Evolutionary conservation across 768 basidiomycete species (phyloP).

Genomic region (Chalciporus chontae): DNA sequence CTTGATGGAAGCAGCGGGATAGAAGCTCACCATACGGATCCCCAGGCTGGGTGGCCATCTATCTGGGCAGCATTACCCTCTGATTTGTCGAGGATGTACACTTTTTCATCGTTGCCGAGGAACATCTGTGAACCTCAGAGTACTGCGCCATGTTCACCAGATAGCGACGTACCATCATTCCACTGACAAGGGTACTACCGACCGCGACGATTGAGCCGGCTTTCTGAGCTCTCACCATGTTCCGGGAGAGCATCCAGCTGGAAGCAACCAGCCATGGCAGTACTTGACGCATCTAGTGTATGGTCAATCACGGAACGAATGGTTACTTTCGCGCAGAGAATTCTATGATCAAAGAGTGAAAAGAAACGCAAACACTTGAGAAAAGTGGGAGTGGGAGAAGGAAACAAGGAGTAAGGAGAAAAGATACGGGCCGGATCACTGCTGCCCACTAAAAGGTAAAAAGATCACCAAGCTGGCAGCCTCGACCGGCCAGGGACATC

Average conservation of each 20-base stretch:
- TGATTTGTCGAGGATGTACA: constrained; percentile 89
- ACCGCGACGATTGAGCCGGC: constrained; percentile 19
- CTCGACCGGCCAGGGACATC: no score
- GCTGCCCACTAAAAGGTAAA: no score
- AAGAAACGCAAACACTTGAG: no score
- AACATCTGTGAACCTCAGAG: constrained; percentile 52
- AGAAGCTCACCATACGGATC: constrained; percentile 50
- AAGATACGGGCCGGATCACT: no score
- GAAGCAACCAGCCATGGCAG: constrained; percentile 9
- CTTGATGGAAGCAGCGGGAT: neutral
- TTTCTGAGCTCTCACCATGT: constrained; percentile 8
- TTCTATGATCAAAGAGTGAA: no score
- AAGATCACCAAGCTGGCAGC: no score
- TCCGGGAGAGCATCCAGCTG: neutral
- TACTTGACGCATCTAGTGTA: constrained; percentile 1
- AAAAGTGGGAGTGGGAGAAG: no score
- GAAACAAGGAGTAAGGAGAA: no score
- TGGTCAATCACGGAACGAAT: neutral
- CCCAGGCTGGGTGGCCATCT: constrained; percentile 72
- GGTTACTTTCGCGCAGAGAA: no score
- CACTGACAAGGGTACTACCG: constrained; percentile 40
- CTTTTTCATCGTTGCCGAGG: constrained; percentile 70
- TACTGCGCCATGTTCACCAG: no score
- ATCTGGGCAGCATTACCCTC: constrained; percentile 68
- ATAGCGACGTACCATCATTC: constrained; percentile 45